phyloP scores from a whole-genome alignment of 2,329 filamentous ascomycete species.

The Arthrobotrys entomopaga region DNA sequence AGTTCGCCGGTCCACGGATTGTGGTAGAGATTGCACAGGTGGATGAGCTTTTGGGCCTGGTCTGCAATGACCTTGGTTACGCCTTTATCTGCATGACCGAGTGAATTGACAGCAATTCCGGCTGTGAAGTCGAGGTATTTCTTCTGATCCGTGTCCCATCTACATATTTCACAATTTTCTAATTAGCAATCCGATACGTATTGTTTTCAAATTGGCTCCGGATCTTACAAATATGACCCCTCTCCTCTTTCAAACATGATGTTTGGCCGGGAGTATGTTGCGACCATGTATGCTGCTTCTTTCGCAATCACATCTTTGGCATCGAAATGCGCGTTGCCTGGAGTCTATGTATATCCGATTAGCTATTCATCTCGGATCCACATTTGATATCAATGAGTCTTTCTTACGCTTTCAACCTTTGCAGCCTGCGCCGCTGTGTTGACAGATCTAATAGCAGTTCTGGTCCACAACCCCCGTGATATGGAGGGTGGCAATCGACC shows the following conservation, averaged over 20 bases:
- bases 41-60: slow-evolving; percentile 82
- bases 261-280: slow-evolving; percentile 89
- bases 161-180: background rate
- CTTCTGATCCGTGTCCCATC: slow-evolving; percentile 85
- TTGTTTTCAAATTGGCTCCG: no score
- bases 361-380: background rate
- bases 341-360: background rate
- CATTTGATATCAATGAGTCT: background rate
- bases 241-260: slow-evolving; percentile 89
- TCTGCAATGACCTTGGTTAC: slow-evolving; percentile 79
- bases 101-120: slow-evolving; percentile 91
- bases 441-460: slow-evolving; percentile 18
- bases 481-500: slow-evolving; percentile 30
- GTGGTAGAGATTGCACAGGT: slow-evolving; percentile 96
- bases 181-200: no score
- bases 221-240: slow-evolving; percentile 75
- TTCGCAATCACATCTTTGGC: slow-evolving; percentile 46
- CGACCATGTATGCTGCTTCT: slow-evolving; percentile 86
- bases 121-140: slow-evolving; percentile 94
- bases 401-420: slow-evolving; percentile 35
- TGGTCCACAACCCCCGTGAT: slow-evolving; percentile 28
- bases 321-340: slow-evolving; percentile 20
- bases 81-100: slow-evolving; percentile 88
- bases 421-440: slow-evolving; percentile 33
- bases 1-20: slow-evolving; percentile 94